Base-by-base conservation (phyloP, 2,329 filamentous ascomycete genomes). In the Colletotrichum cuscutae region DNA sequence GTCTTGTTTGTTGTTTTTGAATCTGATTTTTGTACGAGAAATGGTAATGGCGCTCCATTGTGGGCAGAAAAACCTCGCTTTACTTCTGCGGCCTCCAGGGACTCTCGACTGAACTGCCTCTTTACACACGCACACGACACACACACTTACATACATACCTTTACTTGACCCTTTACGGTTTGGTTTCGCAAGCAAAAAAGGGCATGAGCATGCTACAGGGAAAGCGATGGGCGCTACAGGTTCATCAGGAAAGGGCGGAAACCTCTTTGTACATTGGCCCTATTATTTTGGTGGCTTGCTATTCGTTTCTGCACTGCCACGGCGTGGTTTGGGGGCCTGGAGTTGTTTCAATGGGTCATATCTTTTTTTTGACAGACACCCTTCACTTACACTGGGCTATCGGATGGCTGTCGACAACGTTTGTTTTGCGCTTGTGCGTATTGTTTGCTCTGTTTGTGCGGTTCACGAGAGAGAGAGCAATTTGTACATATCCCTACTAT, bases 131-230 rank as follows among this genome's bases (percentile, higher is more conserved):
- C 46, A 64, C 52, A 64, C 61, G 46, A 52, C 30, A 35, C 32
- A 64, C 28, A 30, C 37, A 28, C 32, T 26, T 26, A 52, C 30
- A 32, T 11, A 64, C 28, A 37, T 52, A 30, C 59, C 53, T 26
- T 49, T 35, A 22, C 12, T 30, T 46, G 37, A 30, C 59, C 59
- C 13, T 69, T 72, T 26, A 60, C 30, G 59, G 49, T 60, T 59
- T 64, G 70, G 65, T 32, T 70, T 30, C 70, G 70, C 65, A 70
- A 69, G 65, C 70, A 53, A 72, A 69, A 64, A 37, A 46, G 70
- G 70, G 42, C 24, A 62, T 35, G 26, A 56, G 42, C 59, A 64
- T 69, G 24, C 57, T n/a, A 52, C 37, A 54, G 59, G 70, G 70
- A 70, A 69, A 69, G 65, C 54, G 54, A 59, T 54, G 59, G 70